Percentiles rank a stretch among this genome's conserved stretches.
Conservation (phyloP, 2,329 filamentous ascomycete species). For the Bisporella sp. region DNA sequence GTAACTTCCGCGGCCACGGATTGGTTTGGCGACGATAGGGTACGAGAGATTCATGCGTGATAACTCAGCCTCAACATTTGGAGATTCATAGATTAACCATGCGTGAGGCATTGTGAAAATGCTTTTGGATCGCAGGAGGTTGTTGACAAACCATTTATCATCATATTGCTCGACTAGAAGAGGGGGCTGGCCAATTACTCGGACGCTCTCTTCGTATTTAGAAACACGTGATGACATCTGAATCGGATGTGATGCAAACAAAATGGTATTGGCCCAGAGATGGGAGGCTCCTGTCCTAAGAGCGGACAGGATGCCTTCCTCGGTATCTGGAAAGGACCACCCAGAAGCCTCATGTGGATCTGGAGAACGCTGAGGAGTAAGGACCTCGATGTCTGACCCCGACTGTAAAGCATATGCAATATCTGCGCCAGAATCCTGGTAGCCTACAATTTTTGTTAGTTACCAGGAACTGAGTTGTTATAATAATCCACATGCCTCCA, state of each 20-base stretch:
- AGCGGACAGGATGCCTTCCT: conserved; percentile 34
- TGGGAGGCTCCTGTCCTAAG: conserved; percentile 35
- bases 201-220: conserved; percentile 25
- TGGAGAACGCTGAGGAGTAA: conserved; percentile 27
- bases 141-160: conserved; percentile 43
- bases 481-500: conserved; percentile 28
- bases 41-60: conserved; percentile 18
- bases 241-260: conserved; percentile 41
- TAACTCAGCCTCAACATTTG: conserved; percentile 7
- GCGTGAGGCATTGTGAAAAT: conserved; percentile 34
- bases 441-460: conserved; percentile 28
- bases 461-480: not conserved
- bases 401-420: conserved; percentile 35
- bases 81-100: conserved; percentile 26
- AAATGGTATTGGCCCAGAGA: conserved; percentile 44
- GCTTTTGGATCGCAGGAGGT: conserved; percentile 30
- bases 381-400: conserved; percentile 24
- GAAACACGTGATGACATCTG: conserved; percentile 33
- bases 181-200: conserved; percentile 39
- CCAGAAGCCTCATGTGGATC: conserved; percentile 25
- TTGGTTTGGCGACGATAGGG: conserved; percentile 41
- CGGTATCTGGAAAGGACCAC: conserved; percentile 39
- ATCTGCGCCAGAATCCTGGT: conserved; percentile 41
- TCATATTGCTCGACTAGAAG: conserved; percentile 40
- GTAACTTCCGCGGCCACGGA: conserved; percentile 41